These are phyloP conservation scores for Phylloporus arenicola DNA, from an alignment of 768 basidiomycete genomes.

Conservation along the genomic window DNA sequence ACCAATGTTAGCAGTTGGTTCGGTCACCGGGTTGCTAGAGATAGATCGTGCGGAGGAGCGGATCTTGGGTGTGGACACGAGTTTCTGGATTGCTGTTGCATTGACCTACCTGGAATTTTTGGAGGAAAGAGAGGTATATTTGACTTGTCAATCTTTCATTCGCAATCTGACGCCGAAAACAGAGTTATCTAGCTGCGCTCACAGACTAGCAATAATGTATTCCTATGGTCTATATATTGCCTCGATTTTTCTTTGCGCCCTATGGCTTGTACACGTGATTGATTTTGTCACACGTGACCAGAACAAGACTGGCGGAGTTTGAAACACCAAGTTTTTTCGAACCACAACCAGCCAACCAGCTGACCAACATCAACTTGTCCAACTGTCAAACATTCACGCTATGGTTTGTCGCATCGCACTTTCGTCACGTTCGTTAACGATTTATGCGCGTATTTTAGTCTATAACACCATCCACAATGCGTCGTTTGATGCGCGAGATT, in stretches of 20 bases:
- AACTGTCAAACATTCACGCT: conserved; percentile 2
- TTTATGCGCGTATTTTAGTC: conserved; percentile 26
- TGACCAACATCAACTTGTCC: conserved; percentile 9
- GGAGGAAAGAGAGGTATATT: conserved; percentile 68
- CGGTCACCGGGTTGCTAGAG: conserved; percentile 58
- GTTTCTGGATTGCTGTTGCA: conserved; percentile 73
- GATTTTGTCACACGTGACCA: conserved; percentile 25
- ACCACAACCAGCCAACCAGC: conserved; percentile 15
- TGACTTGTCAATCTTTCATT: neutral
- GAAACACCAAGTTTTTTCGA: conserved; percentile 23
- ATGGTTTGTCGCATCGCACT: conserved; percentile 20
- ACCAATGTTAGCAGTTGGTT: conserved; percentile 54
- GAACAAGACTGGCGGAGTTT: conserved; percentile 20
- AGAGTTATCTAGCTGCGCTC: conserved; percentile 56
- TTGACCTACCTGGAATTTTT: conserved; percentile 75
- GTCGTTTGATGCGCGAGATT: conserved; percentile 85
- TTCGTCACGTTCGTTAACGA: neutral
- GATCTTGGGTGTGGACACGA: conserved; percentile 62
- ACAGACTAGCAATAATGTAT: conserved; percentile 32
- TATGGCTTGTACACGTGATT: conserved; percentile 19
- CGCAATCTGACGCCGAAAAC: conserved; percentile 3
- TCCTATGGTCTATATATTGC: conserved; percentile 9
- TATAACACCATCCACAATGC: conserved; percentile 55
- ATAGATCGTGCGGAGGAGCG: conserved; percentile 52
- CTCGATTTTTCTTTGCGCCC: neutral